A percentile compares a stretch with the other conserved stretches of the same genome.
Evolutionary conservation across 129 eudicot genomes (phyloP).

Genomic region (Arctium lappa): DNA sequence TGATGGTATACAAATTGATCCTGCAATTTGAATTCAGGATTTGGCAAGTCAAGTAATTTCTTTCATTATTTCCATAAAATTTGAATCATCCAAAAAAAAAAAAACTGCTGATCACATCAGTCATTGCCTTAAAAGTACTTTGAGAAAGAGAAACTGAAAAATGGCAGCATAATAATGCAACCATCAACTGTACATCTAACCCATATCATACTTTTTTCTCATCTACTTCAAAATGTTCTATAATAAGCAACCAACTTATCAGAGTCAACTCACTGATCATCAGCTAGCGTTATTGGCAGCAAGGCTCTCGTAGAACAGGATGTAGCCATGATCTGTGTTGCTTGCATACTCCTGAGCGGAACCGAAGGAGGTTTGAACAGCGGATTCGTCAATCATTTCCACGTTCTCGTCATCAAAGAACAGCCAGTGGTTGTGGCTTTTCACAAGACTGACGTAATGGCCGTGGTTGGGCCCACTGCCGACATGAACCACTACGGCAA

Average conservation of each 20-base stretch:
- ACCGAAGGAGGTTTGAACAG: conserved; percentile 74
- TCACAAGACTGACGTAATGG: conserved; percentile 81
- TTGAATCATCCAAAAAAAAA: not conserved
- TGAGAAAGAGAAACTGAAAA: not conserved
- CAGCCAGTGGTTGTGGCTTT: conserved; percentile 93
- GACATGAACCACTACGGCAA: conserved; percentile 88
- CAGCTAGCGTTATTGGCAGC: conserved; percentile 29
- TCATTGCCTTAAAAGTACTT: not conserved
- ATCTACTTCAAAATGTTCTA: conserved; percentile 12
- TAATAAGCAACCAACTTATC: not conserved
- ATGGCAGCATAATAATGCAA: conserved; percentile 9
- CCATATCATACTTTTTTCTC: conserved; percentile 13
- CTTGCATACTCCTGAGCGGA: conserved; percentile 87
- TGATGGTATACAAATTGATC: not conserved
- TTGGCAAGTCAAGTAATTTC: not conserved
- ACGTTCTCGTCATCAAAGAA: conserved; percentile 90
- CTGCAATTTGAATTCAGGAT: not conserved
- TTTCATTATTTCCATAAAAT: not conserved
- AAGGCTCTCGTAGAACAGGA: conserved; percentile 70
- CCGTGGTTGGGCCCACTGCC: conserved; percentile 93
- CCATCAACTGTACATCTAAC: conserved; percentile 33
- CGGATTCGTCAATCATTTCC: conserved; percentile 88
- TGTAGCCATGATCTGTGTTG: conserved; percentile 85
- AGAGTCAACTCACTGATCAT: conserved; percentile 8
- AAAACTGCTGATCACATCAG: not conserved